Base-by-base conservation (phyloP, 441 rosid species). In the Corymbia citriodora region DNA sequence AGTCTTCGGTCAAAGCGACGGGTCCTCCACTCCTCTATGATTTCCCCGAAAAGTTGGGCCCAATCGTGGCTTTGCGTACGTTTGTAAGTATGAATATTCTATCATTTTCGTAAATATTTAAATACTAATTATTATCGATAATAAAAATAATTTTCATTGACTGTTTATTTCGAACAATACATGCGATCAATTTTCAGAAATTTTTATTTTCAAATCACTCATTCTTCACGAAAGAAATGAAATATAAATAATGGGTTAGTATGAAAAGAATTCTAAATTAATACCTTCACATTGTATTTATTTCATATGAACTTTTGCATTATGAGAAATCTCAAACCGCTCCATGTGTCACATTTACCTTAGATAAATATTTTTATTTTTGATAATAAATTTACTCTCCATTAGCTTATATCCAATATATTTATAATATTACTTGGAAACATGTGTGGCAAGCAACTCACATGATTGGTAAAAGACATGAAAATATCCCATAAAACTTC, bases 191-290 rank as follows among this genome's bases (percentile, higher is more conserved):
- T 40, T 40, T 40, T 40, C 5, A 40, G 45, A 40, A 40, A 40
- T 40, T 40, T 40, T 40, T 10, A 23, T 4, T 59, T 23, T 59
- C 29, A 57, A 57, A 59, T 2, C 29, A 57, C 25, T 23, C 3
- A 3, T 10, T 57, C 23, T 57, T 57, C 4, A 3, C 0, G 3
- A 59, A 59, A 25, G 13, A 0, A 23, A 0, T 1, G 3, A 1
- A 59, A 5, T 29, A 9, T 57, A 29, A 6, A 72, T 19, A 40
- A 70, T 33, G 25, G 15, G 48, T 72, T 36, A 3, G 18, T 4
- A 16, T 40, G 2, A 31, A n/a, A 16, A 16, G 16, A 31, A 31
- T 31, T 31, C 17, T 31, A 16, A 68, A 3, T 17, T 9, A 0
- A 18, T 68, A 16, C 45, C 45, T 40, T 16, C 7, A 0, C 8